These are phyloP conservation scores for Dendrobium officinale DNA, from an alignment of 106 monocot species.

Conservation along the genomic window DNA sequence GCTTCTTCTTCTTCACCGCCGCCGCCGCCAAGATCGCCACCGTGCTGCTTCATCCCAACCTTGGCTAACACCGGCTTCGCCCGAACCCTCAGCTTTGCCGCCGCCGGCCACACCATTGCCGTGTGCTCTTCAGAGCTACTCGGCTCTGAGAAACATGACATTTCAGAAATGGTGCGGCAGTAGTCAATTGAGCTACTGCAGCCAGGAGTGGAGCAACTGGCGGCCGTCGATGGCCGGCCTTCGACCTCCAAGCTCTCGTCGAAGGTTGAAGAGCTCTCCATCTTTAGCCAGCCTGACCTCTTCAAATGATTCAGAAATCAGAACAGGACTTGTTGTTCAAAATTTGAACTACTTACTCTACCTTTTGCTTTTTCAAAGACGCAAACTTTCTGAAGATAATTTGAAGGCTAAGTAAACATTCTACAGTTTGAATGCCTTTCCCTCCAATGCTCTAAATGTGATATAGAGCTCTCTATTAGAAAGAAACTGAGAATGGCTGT, in stretches of 20 bases:
- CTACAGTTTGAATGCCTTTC: background rate
- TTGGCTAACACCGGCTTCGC: constrained; percentile 24
- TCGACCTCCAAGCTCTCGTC: constrained; percentile 34
- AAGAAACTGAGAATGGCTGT: background rate
- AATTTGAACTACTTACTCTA: background rate
- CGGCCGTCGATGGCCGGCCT: constrained; percentile 10
- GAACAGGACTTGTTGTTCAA: background rate
- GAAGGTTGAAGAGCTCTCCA: constrained; percentile 22
- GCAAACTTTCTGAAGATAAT: background rate
- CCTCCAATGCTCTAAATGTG: background rate
- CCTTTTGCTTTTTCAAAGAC: background rate
- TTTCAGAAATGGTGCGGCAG: constrained; percentile 59
- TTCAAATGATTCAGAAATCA: background rate
- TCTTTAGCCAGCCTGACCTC: background rate
- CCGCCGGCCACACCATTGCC: constrained; percentile 15
- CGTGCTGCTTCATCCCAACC: constrained; percentile 37
- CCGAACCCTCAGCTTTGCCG: constrained; percentile 12
- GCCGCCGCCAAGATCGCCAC: background rate
- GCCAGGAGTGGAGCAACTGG: constrained; percentile 27
- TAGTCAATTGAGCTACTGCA: constrained; percentile 33
- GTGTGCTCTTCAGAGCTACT: constrained; percentile 33
- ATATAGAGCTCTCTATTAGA: background rate
- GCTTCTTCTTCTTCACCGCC: background rate
- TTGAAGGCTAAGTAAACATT: background rate
- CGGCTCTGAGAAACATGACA: constrained; percentile 56